These are phyloP conservation scores for Yarrowia sp. DNA, from an alignment of 805 yeast species.

Conservation along the genomic window DNA sequence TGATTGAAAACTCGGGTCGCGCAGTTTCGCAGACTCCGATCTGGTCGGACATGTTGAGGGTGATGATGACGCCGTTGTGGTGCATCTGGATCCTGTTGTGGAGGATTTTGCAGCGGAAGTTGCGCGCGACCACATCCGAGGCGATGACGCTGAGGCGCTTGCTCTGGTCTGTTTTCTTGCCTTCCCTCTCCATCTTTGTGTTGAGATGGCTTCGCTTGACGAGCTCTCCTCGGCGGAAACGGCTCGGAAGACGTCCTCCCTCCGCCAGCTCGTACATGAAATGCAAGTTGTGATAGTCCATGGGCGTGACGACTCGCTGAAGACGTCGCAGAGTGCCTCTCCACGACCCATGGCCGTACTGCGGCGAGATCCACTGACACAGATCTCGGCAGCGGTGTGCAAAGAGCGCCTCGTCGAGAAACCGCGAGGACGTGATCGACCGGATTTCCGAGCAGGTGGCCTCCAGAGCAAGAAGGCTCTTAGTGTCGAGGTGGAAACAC, in stretches of 20 bases:
- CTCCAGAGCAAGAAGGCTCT: conserved; percentile 5
- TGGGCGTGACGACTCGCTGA: conserved; percentile 1
- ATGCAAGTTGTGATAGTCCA: conserved; percentile 13
- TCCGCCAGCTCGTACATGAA: conserved; percentile 23
- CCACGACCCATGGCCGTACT: conserved; percentile 17
- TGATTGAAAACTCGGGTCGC: not conserved
- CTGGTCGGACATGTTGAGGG: conserved; percentile 22
- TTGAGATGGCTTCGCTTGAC: conserved; percentile 18
- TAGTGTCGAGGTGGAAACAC: not conserved
- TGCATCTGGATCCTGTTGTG: conserved; percentile 18
- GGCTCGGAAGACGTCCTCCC: conserved; percentile 9
- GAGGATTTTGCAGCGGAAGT: conserved; percentile 21
- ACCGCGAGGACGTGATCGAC: not conserved
- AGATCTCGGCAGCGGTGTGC: not conserved
- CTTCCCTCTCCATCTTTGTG: conserved; percentile 10
- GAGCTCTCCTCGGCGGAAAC: conserved; percentile 4
- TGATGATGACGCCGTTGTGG: conserved; percentile 1
- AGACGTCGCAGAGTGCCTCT: conserved; percentile 10
- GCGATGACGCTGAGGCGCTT: conserved; percentile 12
- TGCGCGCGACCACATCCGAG: conserved; percentile 13
- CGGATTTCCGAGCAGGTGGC: not conserved
- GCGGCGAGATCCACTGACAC: conserved; percentile 19
- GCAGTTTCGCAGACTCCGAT: conserved; percentile 14
- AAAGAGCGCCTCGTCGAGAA: conserved; percentile 1
- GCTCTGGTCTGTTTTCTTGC: not conserved